Evolutionary conservation across 2,329 filamentous ascomycete genomes (phyloP), one percentile per base, ranked within the genome.

Genomic region (Exophiala lecanii-corni): DNA sequence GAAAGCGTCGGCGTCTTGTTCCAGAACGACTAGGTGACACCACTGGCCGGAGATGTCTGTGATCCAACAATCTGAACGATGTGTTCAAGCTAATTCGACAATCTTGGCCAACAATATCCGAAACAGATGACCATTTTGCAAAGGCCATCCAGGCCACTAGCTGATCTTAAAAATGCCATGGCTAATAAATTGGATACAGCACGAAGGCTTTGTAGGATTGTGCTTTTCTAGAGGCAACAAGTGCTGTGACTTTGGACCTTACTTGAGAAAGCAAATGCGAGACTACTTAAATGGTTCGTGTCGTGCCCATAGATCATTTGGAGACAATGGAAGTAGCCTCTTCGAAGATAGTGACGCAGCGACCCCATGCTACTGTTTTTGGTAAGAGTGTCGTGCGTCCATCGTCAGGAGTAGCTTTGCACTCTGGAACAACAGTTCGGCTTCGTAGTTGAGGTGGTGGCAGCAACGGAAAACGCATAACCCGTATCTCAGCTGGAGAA

Each of bases 231-330:
- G 19, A 35, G 33, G 6, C 33, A 35, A 20, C 13, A 7, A 33
- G 30, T 33, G 16, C 30, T 13, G 10, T 19, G 30, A 13, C 5
- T 5, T 16, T 13, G 30, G 30, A 5, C 17, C 17, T 32, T 32
- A 16, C 30, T 32, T 16, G 5, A 32, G n/a, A 32, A 32, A 13
- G 30, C 30, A 13, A 32, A 32, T 32, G 30, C 30, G n/a, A 32
- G 30, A 32, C n/a, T 16, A 13, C 5, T 32, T 5, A 32, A 32
- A 6, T 32, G 30, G 30, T 32, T 32, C 30, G 30, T 32, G 30
- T 16, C 30, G 30, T 32, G 30, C 30, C 17, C 30, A 7, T 13
- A 28, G 25, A 28, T 28, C 25, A 28, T 28, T n/a, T 28, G 7
- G 25, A 28, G 25, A 28, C 25, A 7, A 28, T n/a, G 25, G n/a